Evolutionary conservation across 352 stramenopile genomes (phyloP).

Genomic region (Elongisporangium anandrum): DNA sequence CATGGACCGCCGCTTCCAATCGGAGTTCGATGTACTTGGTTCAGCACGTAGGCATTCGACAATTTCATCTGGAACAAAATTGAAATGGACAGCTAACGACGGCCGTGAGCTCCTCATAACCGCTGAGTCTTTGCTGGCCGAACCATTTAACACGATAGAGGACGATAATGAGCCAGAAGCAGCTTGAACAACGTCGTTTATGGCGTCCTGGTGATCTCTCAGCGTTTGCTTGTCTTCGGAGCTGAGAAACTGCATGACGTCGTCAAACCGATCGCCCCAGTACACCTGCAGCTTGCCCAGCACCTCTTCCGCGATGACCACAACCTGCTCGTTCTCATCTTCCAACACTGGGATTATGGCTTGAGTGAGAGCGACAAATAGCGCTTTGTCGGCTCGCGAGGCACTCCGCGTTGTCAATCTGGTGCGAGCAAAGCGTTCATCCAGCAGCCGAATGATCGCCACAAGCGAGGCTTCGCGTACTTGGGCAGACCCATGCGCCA

Average conservation of each 20-base stretch:
- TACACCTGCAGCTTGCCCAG: constrained; percentile 62
- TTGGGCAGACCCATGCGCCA: constrained; percentile 28
- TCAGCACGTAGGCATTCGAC: constrained; percentile 18
- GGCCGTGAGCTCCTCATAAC: constrained; percentile 1
- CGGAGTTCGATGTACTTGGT: constrained; percentile 56
- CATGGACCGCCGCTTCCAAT: constrained; percentile 62
- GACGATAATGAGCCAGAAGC: not conserved
- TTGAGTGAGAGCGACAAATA: constrained; percentile 56
- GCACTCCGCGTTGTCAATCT: constrained; percentile 1
- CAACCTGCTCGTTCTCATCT: constrained; percentile 47
- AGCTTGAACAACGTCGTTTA: not conserved
- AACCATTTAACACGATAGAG: constrained; percentile 4
- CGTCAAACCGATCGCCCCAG: constrained; percentile 35
- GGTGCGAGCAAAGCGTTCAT: constrained; percentile 18
- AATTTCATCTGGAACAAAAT: constrained; percentile 39
- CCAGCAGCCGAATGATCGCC: constrained; percentile 41
- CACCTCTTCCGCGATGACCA: constrained; percentile 60
- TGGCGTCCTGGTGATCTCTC: constrained; percentile 34
- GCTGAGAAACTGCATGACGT: constrained; percentile 56
- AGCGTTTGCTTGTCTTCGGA: constrained; percentile 58
- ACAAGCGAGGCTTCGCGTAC: constrained; percentile 52
- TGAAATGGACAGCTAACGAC: constrained; percentile 24
- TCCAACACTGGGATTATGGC: constrained; percentile 55
- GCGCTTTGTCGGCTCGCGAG: constrained; percentile 35
- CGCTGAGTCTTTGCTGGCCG: not conserved